These are phyloP conservation scores for Ramularia collo-cygni DNA, from an alignment of 2,329 filamentous ascomycete species.

Conservation along the genomic window DNA sequence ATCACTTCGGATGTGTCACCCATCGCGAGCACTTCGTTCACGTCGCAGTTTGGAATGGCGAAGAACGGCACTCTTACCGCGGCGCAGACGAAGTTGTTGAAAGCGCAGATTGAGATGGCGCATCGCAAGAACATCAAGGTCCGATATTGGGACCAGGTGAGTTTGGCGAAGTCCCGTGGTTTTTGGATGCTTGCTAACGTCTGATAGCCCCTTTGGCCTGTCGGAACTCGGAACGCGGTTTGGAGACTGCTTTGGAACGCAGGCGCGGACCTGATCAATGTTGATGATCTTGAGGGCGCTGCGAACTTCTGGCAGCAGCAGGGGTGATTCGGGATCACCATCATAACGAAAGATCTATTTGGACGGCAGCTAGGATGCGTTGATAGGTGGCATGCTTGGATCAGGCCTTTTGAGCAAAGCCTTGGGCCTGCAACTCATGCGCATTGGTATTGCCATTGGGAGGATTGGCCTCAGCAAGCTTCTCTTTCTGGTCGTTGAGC, in stretches of 20 bases:
- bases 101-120: conserved; percentile 47
- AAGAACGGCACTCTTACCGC: conserved; percentile 34
- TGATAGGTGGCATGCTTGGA: too few species aligned
- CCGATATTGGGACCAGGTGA: conserved; percentile 53
- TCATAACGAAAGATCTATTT: too few species aligned
- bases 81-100: conserved; percentile 46
- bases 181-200: too few species aligned
- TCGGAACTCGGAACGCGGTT: conserved; percentile 51
- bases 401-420: conserved; percentile 24
- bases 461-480: conserved; percentile 43
- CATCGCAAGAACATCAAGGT: conserved; percentile 51
- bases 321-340: too few species aligned
- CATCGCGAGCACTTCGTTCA: conserved; percentile 49
- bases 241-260: conserved; percentile 53
- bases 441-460: conserved; percentile 44
- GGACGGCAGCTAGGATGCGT: too few species aligned
- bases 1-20: conserved; percentile 46
- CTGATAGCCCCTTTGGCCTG: conserved; percentile 49
- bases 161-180: too few species aligned
- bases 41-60: conserved; percentile 35
- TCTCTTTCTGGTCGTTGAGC: conserved; percentile 44
- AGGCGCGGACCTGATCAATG: conserved; percentile 57
- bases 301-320: conserved; percentile 36
- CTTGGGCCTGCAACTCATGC: conserved; percentile 43
- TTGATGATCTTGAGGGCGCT: conserved; percentile 53